Evolutionary conservation across 73 alveolate genomes (phyloP).

Genomic region (Tetrahymena borealis): DNA sequence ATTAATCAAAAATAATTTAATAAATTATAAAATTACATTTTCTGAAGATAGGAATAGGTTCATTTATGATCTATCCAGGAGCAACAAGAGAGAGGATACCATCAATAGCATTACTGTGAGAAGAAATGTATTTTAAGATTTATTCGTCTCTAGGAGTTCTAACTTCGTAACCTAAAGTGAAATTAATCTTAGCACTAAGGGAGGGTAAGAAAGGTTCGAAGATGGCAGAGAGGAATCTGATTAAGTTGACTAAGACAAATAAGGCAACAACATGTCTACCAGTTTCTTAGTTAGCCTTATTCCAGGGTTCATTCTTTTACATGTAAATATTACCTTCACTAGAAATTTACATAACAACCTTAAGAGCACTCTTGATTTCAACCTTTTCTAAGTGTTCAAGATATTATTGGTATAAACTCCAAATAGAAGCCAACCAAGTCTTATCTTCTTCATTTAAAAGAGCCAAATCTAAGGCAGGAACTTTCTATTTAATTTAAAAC

Average conservation of each 20-base stretch:
- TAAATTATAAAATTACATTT: constrained; percentile 5
- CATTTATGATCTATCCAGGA: constrained; percentile 66
- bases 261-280: constrained; percentile 71
- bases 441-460: constrained; percentile 48
- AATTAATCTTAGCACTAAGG: constrained; percentile 92
- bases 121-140: constrained; percentile 53
- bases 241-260: constrained; percentile 61
- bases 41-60: constrained; percentile 87
- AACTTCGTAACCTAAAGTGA: constrained; percentile 55
- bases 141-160: constrained; percentile 74
- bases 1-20: neutral
- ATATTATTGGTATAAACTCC: constrained; percentile 59
- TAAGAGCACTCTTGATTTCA: constrained; percentile 79
- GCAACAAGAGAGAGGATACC: constrained; percentile 37
- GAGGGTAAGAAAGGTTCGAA: constrained; percentile 96
- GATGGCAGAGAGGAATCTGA: constrained; percentile 67
- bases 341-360: constrained; percentile 81
- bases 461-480: constrained; percentile 47
- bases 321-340: constrained; percentile 78
- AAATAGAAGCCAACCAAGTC: constrained; percentile 50
- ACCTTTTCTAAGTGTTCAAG: constrained; percentile 72
- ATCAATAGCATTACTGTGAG: constrained; percentile 43
- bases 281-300: constrained; percentile 59
- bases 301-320: constrained; percentile 85
- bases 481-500: neutral